These are phyloP conservation scores for Aquilaria yunnanensis DNA, from an alignment of 345 rosid species.

Conservation along the genomic window DNA sequence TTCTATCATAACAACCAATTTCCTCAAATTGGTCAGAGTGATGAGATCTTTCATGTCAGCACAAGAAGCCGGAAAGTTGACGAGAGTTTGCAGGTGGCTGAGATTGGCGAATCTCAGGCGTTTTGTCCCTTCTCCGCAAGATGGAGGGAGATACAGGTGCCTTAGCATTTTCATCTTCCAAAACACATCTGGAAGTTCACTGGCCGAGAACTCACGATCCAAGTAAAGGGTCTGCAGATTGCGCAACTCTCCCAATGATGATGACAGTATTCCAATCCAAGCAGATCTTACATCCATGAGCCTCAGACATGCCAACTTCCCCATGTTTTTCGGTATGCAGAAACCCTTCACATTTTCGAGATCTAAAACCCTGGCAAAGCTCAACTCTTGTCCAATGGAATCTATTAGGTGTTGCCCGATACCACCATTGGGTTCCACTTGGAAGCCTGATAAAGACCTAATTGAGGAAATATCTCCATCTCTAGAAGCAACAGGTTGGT, in stretches of 20 bases:
- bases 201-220: neutral
- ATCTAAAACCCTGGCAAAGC: neutral
- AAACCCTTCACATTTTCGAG: neutral
- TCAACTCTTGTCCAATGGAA: neutral
- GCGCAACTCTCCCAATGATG: neutral
- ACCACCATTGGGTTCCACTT: neutral
- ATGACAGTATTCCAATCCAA: neutral
- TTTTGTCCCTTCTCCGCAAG: neutral
- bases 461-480: neutral
- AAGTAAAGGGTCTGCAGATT: neutral
- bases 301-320: neutral
- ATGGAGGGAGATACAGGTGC: neutral
- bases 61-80: neutral
- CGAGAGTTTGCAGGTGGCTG: neutral
- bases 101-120: neutral
- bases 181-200: neutral
- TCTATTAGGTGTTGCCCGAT: neutral
- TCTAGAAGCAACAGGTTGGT: neutral
- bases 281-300: neutral
- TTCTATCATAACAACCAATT: neutral
- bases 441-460: neutral
- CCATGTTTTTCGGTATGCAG: neutral
- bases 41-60: neutral
- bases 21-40: conserved; percentile 1
- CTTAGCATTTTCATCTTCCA: neutral